Conservation (phyloP, 192 early-diverging fungal species). For the Coemansia guatemalensis region DNA sequence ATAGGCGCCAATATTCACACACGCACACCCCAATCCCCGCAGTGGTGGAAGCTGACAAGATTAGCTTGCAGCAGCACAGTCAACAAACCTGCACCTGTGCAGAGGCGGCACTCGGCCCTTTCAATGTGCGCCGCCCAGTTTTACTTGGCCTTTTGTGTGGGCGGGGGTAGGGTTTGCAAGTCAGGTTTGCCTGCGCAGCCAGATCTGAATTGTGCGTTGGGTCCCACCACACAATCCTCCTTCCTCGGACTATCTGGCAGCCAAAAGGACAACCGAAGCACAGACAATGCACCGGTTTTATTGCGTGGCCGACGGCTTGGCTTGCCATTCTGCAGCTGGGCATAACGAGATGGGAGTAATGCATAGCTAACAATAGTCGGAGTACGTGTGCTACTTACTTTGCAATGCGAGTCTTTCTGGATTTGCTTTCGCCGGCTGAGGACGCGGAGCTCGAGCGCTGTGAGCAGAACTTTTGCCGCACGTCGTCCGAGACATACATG, state of each 20-base stretch:
- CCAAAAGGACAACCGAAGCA: neutral
- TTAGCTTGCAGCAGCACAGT: conserved; percentile 1
- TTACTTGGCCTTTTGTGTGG: neutral
- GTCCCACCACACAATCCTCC: neutral
- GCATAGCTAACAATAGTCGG: neutral
- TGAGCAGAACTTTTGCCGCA: conserved; percentile 36
- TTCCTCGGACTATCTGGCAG: neutral
- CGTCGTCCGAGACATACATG: conserved; percentile 40
- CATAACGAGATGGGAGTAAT: neutral
- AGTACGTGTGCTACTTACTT: conserved; percentile 34
- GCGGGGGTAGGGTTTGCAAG: neutral
- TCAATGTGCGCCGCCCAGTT: neutral
- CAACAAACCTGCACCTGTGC: neutral
- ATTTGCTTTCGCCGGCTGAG: conserved; percentile 36
- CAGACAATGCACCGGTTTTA: neutral
- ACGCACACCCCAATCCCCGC: neutral
- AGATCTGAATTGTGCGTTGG: neutral
- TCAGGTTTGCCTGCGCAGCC: neutral
- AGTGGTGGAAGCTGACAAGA: neutral
- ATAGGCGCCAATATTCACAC: neutral
- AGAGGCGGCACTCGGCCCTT: neutral
- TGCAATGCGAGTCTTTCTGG: conserved; percentile 34
- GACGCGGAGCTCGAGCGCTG: conserved; percentile 50
- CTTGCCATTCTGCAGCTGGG: neutral
- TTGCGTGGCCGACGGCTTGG: neutral